Conservation (phyloP, 2,329 filamentous ascomycete genomes). For the Sclerotinia glacialis region DNA sequence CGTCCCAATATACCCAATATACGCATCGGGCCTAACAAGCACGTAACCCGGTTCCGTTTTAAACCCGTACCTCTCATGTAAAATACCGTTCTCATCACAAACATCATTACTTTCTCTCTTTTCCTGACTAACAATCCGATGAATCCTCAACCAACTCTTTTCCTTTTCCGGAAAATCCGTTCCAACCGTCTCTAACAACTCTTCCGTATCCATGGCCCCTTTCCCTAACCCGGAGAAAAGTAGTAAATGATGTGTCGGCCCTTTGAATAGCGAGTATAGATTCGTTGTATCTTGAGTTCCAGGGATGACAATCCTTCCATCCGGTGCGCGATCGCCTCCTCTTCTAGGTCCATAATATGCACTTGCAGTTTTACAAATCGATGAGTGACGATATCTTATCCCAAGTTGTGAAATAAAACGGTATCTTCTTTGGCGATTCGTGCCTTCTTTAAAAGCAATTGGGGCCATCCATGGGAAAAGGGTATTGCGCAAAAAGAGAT, state of each 20-base stretch:
- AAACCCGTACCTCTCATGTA: slow-evolving; percentile 33
- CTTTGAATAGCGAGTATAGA: slow-evolving; percentile 36
- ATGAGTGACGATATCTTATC: slow-evolving; percentile 45
- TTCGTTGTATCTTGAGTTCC: slow-evolving; percentile 24
- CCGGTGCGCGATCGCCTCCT: slow-evolving; percentile 49
- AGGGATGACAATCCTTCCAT: slow-evolving; percentile 37
- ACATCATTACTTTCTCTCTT: slow-evolving; percentile 10
- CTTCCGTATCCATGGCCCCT: slow-evolving; percentile 23
- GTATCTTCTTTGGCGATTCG: slow-evolving; percentile 34
- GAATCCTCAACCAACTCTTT: slow-evolving; percentile 13
- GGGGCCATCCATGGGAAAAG: slow-evolving; percentile 44
- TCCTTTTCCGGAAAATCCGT: slow-evolving; percentile 19
- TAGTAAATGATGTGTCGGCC: slow-evolving; percentile 37
- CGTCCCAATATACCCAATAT: slow-evolving; percentile 32
- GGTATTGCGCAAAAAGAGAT: slow-evolving; percentile 42
- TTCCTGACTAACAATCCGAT: slow-evolving; percentile 12
- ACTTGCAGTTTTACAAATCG: slow-evolving; percentile 40
- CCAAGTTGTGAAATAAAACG: slow-evolving; percentile 44
- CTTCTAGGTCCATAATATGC: slow-evolving; percentile 41
- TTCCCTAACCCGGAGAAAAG: slow-evolving; percentile 38
- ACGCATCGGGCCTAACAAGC: slow-evolving; percentile 30
- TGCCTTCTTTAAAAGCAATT: slow-evolving; percentile 34
- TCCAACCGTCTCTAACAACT: slow-evolving; percentile 24
- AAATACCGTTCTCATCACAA: slow-evolving; percentile 30
- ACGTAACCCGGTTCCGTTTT: slow-evolving; percentile 26